A percentile compares a stretch with the other conserved stretches of the same genome.
phyloP scores from a whole-genome alignment of 2,329 filamentous ascomycete genomes.

The Lachnellula occidentalis region DNA sequence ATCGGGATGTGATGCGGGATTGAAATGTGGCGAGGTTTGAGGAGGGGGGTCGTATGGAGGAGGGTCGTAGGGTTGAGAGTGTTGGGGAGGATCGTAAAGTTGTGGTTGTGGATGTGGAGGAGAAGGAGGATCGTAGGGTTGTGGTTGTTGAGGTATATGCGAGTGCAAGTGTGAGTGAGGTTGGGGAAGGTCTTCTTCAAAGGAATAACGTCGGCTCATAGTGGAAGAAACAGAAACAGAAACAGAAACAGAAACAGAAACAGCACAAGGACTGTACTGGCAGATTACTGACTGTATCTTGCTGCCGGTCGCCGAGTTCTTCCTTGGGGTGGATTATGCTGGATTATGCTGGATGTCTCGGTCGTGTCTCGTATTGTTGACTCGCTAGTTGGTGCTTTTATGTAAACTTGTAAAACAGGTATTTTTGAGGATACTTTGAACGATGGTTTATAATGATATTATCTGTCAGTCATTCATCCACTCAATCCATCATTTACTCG shows the following conservation, averaged over 20 bases:
- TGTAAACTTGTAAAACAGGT: too few relatives aligned
- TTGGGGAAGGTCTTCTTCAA: slow-evolving; percentile 12
- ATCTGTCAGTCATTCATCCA: too few relatives aligned
- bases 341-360: not conserved
- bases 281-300: not conserved
- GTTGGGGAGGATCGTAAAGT: slow-evolving; percentile 2
- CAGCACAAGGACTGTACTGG: not conserved
- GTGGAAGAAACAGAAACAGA: not conserved
- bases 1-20: slow-evolving; percentile 23
- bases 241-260: not conserved
- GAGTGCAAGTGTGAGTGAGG: not conserved
- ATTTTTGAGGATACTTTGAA: too few relatives aligned
- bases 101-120: slow-evolving; percentile 8
- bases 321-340: too few relatives aligned
- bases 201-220: slow-evolving; percentile 21
- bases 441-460: too few relatives aligned
- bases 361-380: not conserved
- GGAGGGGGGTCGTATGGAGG: slow-evolving; percentile 2
- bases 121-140: slow-evolving; percentile 1
- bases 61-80: slow-evolving; percentile 7
- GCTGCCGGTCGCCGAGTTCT: not conserved
- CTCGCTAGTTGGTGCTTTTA: not conserved
- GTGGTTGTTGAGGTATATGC: not conserved
- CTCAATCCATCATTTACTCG: too few relatives aligned
- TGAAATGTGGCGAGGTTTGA: slow-evolving; percentile 3